phyloP scores from a whole-genome alignment of 164 flowering plant species.

The Magnolia changhungtana region DNA sequence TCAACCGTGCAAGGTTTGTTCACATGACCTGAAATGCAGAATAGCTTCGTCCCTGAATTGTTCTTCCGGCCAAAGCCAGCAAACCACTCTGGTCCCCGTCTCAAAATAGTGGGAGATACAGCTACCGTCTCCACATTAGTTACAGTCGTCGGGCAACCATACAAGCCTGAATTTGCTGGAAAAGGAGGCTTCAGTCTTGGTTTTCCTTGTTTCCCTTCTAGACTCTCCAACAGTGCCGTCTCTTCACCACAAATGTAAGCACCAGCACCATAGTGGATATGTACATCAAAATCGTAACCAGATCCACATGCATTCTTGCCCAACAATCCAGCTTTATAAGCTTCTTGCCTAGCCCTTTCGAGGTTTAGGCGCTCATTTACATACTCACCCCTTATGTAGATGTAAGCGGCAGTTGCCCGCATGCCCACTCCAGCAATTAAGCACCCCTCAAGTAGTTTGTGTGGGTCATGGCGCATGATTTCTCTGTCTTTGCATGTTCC shows the following conservation, averaged over 20 bases:
- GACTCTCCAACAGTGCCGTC: slow-evolving; percentile 92
- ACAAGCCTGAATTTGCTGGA: slow-evolving; percentile 95
- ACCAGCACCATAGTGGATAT: slow-evolving; percentile 96
- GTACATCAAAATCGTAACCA: slow-evolving; percentile 94
- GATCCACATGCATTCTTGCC: slow-evolving; percentile 98
- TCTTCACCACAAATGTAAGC: slow-evolving; percentile 99
- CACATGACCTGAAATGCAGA: slow-evolving; percentile 88
- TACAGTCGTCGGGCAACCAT: slow-evolving; percentile 96
- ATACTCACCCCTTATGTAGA: slow-evolving; percentile 93
- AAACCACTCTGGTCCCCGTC: slow-evolving; percentile 98
- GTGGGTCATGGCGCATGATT: slow-evolving; percentile 97
- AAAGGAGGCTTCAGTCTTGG: slow-evolving; percentile 98
- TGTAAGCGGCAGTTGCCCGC: slow-evolving; percentile 90
- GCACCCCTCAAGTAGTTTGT: slow-evolving; percentile 89
- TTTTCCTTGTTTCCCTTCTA: slow-evolving; percentile 96
- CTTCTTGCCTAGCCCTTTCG: slow-evolving; percentile 77
- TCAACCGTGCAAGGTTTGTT: slow-evolving; percentile 98
- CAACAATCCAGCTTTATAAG: slow-evolving; percentile 77
- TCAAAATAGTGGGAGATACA: slow-evolving; percentile 85
- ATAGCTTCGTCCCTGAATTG: slow-evolving; percentile 89
- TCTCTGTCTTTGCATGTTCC: slow-evolving; percentile 97
- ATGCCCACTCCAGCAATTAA: slow-evolving; percentile 96
- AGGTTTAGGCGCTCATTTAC: slow-evolving; percentile 84
- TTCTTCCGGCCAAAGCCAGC: slow-evolving; percentile 95
- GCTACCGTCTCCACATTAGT: slow-evolving; percentile 97